Evolutionary conservation across 139 green algal species (phyloP).

Genomic region (Volvox africanus): DNA sequence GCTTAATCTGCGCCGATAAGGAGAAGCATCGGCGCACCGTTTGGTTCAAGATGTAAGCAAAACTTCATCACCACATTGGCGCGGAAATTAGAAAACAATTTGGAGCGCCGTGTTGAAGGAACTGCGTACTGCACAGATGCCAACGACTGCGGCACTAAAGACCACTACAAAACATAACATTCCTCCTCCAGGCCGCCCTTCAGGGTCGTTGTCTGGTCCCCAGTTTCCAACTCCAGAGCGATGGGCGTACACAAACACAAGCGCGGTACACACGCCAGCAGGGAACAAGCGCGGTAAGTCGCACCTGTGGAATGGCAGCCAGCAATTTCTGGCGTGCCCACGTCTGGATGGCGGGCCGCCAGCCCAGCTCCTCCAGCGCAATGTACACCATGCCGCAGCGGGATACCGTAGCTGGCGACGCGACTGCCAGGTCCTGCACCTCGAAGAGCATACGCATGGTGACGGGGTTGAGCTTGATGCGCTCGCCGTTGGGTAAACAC

Average conservation of each 20-base stretch:
- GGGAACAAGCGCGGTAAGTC: too few species aligned
- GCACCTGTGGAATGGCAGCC: slow-evolving; percentile 46
- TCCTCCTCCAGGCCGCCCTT: neutral
- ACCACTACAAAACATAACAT: neutral
- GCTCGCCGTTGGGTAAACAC: slow-evolving; percentile 88
- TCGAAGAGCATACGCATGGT: slow-evolving; percentile 88
- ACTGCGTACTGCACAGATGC: neutral
- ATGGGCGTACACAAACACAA: too few species aligned
- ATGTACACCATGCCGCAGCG: slow-evolving; percentile 86
- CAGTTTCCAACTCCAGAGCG: too few species aligned
- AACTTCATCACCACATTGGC: too few species aligned
- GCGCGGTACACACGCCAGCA: too few species aligned
- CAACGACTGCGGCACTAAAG: neutral
- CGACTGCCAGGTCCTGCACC: slow-evolving; percentile 81
- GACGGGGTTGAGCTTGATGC: slow-evolving; percentile 84
- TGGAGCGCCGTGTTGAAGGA: too few species aligned
- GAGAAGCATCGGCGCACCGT: too few species aligned
- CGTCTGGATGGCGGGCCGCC: slow-evolving; percentile 71
- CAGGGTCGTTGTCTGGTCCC: neutral
- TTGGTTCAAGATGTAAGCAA: too few species aligned
- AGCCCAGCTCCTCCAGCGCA: slow-evolving; percentile 75
- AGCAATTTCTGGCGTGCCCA: slow-evolving; percentile 66
- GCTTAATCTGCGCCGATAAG: neutral
- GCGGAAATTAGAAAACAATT: too few species aligned
- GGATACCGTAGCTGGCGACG: slow-evolving; percentile 74